Evolutionary conservation across 83 land plant genomes (phyloP).

Genomic region (Picea mariana): DNA sequence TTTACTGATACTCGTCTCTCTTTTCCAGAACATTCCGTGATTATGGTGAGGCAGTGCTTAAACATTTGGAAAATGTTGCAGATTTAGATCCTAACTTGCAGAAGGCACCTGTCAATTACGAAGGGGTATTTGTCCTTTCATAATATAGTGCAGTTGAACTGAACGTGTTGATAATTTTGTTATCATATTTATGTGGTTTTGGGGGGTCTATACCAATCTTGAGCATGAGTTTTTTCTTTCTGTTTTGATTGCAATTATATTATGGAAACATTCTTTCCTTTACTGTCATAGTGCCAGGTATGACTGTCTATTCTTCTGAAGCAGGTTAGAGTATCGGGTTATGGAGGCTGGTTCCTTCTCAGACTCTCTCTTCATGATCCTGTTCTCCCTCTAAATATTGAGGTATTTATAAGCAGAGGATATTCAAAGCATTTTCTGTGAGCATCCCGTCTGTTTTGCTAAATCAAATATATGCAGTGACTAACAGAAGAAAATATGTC

Average conservation of each 20-base stretch:
- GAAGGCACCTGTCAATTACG: constrained; percentile 91
- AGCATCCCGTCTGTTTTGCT: not conserved
- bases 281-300: not conserved
- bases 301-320: not conserved
- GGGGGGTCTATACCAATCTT: not conserved
- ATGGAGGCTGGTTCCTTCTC: constrained; percentile 98
- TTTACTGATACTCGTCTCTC: constrained; percentile 4
- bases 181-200: not conserved
- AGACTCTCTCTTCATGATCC: constrained; percentile 98
- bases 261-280: not conserved
- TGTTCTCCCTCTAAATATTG: constrained; percentile 93
- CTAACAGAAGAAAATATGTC: constrained; percentile 15
- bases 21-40: constrained; percentile 81
- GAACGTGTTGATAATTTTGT: not conserved
- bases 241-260: not conserved
- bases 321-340: constrained; percentile 60
- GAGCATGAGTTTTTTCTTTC: not conserved
- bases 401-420: constrained; percentile 44
- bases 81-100: constrained; percentile 63
- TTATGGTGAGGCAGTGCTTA: constrained; percentile 92
- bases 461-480: not conserved
- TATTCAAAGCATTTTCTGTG: not conserved
- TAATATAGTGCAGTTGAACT: not conserved
- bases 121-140: constrained; percentile 71
- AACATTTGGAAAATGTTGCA: constrained; percentile 63